Percentiles rank a stretch among this genome's conserved stretches.
Conservation (phyloP, 495 filamentous ascomycete genomes). For the Penicillium waksmanii region DNA sequence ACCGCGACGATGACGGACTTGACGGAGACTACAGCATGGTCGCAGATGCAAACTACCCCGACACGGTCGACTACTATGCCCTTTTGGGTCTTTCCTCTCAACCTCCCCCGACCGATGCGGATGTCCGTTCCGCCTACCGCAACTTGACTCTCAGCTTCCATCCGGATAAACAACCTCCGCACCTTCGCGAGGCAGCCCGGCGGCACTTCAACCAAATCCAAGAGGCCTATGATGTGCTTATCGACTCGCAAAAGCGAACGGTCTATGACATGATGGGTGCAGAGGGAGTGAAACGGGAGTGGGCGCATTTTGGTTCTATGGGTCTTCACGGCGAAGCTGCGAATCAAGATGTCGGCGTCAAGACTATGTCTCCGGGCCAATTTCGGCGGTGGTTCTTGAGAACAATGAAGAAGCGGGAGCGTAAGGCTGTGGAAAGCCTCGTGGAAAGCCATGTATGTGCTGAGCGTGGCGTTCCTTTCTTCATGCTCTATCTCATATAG, state of each 20-base stretch:
- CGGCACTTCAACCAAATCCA: slow-evolving; percentile 53
- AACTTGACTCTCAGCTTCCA: slow-evolving; percentile 60
- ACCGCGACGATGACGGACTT: slow-evolving; percentile 29
- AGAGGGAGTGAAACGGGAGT: slow-evolving; percentile 51
- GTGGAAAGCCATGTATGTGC: slow-evolving; percentile 47
- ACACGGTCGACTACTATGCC: slow-evolving; percentile 52
- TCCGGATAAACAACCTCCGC: slow-evolving; percentile 59
- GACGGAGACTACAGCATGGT: slow-evolving; percentile 27
- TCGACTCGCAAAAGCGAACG: slow-evolving; percentile 55
- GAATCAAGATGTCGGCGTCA: slow-evolving; percentile 43
- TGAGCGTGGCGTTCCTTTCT: background rate
- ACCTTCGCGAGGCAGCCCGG: slow-evolving; percentile 49
- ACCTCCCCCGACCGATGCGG: slow-evolving; percentile 48
- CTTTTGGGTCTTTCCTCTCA: slow-evolving; percentile 52
- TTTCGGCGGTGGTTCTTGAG: slow-evolving; percentile 56
- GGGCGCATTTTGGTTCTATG: slow-evolving; percentile 40
- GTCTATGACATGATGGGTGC: slow-evolving; percentile 58
- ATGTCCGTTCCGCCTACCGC: slow-evolving; percentile 57
- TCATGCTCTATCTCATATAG: background rate
- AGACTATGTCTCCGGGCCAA: slow-evolving; percentile 47
- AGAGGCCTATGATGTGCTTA: slow-evolving; percentile 58
- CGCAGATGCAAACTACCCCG: slow-evolving; percentile 31
- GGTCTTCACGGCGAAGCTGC: slow-evolving; percentile 35
- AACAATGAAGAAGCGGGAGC: slow-evolving; percentile 48
- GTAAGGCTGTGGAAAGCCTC: slow-evolving; percentile 44